These are phyloP conservation scores for Backusella liffmaniae DNA, from an alignment of 192 early-diverging fungal genomes.

Conservation along the genomic window DNA sequence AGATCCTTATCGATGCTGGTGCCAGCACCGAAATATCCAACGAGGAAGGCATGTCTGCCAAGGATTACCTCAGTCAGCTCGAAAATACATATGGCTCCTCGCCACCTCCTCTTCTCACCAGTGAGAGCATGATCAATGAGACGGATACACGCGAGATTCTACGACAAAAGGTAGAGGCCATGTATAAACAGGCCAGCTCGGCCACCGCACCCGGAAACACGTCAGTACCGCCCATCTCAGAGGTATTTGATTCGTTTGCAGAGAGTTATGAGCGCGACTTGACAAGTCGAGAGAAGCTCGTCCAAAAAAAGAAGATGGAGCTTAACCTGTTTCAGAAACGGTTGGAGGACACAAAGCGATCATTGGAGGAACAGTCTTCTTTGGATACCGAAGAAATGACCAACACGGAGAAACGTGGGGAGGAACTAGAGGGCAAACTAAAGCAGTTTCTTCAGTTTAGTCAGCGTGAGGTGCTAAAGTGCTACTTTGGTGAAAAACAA, in stretches of 20 bases:
- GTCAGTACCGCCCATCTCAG: constrained; percentile 33
- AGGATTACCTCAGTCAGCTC: background rate
- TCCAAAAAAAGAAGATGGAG: constrained; percentile 37
- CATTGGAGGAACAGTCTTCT: constrained; percentile 24
- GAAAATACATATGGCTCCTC: background rate
- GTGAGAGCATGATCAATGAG: background rate
- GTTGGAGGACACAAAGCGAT: constrained; percentile 32
- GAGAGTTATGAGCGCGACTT: constrained; percentile 46
- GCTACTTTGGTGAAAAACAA: constrained; percentile 28
- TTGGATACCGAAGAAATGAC: constrained; percentile 25
- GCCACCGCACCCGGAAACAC: background rate
- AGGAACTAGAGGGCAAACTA: constrained; percentile 26
- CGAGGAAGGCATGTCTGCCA: constrained; percentile 18
- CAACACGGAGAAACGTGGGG: constrained; percentile 28
- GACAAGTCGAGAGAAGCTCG: constrained; percentile 40
- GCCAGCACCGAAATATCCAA: constrained; percentile 32
- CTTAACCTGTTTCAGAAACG: constrained; percentile 31
- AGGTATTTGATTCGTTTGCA: constrained; percentile 44
- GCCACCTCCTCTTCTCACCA: background rate
- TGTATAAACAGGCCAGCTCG: constrained; percentile 3
- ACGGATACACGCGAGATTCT: background rate
- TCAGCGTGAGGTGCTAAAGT: constrained; percentile 35
- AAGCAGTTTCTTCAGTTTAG: constrained; percentile 32
- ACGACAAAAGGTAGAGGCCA: constrained; percentile 15
- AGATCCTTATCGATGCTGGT: constrained; percentile 59